phyloP scores from a whole-genome alignment of 441 rosid species.

The Jatropha multifida region DNA sequence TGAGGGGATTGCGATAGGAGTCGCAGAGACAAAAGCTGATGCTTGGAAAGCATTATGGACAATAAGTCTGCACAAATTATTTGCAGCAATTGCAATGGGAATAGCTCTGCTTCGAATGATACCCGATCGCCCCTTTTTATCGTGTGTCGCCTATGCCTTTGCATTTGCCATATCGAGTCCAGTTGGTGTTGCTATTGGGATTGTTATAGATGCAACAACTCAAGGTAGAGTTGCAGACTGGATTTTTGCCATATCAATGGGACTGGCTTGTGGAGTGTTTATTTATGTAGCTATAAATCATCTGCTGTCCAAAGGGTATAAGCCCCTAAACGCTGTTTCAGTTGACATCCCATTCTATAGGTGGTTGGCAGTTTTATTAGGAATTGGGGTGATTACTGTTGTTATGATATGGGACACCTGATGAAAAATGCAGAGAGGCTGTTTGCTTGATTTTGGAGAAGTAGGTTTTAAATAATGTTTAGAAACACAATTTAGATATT shows the following conservation, averaged over 20 bases:
- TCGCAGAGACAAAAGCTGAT: slow-evolving; percentile 52
- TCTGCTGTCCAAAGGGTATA: slow-evolving; percentile 67
- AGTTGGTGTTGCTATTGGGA: slow-evolving; percentile 69
- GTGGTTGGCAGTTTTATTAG: slow-evolving; percentile 61
- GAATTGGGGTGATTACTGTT: slow-evolving; percentile 62
- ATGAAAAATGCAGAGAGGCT: not conserved
- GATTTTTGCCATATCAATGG: slow-evolving; percentile 80
- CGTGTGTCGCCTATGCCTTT: slow-evolving; percentile 57
- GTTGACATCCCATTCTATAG: slow-evolving; percentile 47
- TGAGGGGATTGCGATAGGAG: slow-evolving; percentile 85
- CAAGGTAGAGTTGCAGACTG: slow-evolving; percentile 71
- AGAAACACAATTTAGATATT: too few relatives aligned
- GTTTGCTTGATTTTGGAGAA: not conserved
- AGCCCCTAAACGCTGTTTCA: slow-evolving; percentile 34
- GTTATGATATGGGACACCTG: slow-evolving; percentile 87
- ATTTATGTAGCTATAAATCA: slow-evolving; percentile 76
- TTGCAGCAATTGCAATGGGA: slow-evolving; percentile 89
- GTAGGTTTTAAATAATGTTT: not conserved
- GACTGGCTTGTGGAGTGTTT: slow-evolving; percentile 80
- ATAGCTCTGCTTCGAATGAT: slow-evolving; percentile 82
- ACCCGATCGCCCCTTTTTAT: slow-evolving; percentile 68
- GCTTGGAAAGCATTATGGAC: slow-evolving; percentile 94
- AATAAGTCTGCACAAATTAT: slow-evolving; percentile 70
- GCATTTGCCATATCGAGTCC: slow-evolving; percentile 86
- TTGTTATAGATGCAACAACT: slow-evolving; percentile 72